phyloP scores from a whole-genome alignment of 148 eudicot species.

The Gaultheria prostrata region DNA sequence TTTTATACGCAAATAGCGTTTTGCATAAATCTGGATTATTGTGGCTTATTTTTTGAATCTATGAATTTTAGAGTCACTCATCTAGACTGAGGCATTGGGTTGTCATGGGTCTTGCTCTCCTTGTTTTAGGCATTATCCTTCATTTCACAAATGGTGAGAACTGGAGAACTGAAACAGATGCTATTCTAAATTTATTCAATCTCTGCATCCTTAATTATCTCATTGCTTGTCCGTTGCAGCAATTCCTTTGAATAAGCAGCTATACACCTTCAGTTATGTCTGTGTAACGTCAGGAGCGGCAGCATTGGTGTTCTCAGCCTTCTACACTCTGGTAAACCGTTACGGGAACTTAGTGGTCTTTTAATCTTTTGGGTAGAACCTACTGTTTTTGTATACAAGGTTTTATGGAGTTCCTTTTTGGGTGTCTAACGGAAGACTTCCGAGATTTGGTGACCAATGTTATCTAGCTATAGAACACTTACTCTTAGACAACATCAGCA shows the following conservation, averaged over 20 bases:
- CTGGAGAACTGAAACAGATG: neutral
- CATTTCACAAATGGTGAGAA: conserved; percentile 75
- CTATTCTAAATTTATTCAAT: neutral
- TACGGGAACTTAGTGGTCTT: neutral
- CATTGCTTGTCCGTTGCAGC: conserved; percentile 46
- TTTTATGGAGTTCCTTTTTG: neutral
- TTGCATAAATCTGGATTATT: neutral
- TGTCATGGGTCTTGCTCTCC: conserved; percentile 55
- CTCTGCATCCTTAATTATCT: neutral
- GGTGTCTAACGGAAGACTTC: neutral
- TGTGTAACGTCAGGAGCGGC: conserved; percentile 85
- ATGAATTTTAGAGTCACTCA: conserved; percentile 52
- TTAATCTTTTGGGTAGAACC: neutral
- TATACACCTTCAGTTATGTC: conserved; percentile 83
- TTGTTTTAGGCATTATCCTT: conserved; percentile 54
- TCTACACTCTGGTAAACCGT: conserved; percentile 55
- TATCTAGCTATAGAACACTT: neutral
- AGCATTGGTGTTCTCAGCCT: conserved; percentile 65
- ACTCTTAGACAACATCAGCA: neutral
- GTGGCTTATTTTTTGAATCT: conserved; percentile 13
- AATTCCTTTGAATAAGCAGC: conserved; percentile 84
- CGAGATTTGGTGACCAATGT: neutral
- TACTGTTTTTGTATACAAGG: neutral
- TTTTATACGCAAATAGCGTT: conserved; percentile 1
- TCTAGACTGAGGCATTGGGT: conserved; percentile 76